Evolutionary conservation across 768 basidiomycete species (phyloP).

Genomic region (Collybiopsis luxurians): DNA sequence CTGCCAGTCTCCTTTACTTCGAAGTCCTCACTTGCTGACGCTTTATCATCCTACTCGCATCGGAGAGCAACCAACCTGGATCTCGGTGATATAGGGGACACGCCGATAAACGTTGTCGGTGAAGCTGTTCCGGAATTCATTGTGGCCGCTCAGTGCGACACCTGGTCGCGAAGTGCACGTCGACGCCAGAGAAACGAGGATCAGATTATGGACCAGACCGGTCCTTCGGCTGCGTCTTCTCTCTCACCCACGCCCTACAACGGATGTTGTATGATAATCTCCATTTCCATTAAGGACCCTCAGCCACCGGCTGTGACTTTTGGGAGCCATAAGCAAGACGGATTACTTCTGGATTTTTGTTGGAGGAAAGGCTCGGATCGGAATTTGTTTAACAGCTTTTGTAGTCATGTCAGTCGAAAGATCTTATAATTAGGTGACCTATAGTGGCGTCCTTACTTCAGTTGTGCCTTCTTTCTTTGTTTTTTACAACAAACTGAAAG

Average conservation of each 20-base stretch:
- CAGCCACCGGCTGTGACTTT: neutral
- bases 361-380: slow-evolving; percentile 66
- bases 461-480: too few species aligned
- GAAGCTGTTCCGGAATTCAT: slow-evolving; percentile 16
- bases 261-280: slow-evolving; percentile 13
- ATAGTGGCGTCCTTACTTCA: neutral
- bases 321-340: slow-evolving; percentile 4
- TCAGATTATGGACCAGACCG: neutral
- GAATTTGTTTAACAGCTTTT: slow-evolving; percentile 62
- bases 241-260: neutral
- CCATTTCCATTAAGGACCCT: slow-evolving; percentile 15
- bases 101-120: slow-evolving; percentile 12
- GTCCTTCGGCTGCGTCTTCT: neutral
- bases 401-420: slow-evolving; percentile 60
- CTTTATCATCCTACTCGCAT: slow-evolving; percentile 17
- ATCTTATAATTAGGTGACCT: slow-evolving; percentile 16
- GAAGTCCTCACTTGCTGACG: slow-evolving; percentile 12
- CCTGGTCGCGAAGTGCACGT: slow-evolving; percentile 71
- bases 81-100: neutral
- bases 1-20: slow-evolving; percentile 30
- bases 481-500: too few species aligned
- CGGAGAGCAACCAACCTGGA: neutral
- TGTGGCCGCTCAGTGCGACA: slow-evolving; percentile 35
- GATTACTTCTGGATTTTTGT: slow-evolving; percentile 39
- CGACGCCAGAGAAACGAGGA: slow-evolving; percentile 35